Evolutionary conservation across 2,329 filamentous ascomycete species (phyloP).

Genomic region (Colletotrichum lupini): DNA sequence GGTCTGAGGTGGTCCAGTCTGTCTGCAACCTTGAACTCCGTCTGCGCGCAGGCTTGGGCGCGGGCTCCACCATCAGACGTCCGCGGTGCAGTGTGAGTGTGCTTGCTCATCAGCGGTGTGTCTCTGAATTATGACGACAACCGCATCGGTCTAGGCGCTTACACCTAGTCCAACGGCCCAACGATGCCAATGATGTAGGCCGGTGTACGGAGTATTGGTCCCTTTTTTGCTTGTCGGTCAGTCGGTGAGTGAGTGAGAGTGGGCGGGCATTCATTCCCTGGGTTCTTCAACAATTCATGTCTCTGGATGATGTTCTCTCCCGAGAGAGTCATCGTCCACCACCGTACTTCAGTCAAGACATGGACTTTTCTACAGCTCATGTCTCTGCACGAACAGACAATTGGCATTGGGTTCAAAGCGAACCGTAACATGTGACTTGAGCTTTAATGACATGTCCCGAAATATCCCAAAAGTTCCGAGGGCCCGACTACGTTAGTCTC

Average conservation of each 20-base stretch:
- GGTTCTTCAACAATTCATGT: constrained; percentile 7
- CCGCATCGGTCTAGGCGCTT: not conserved
- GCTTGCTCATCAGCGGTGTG: constrained; percentile 34
- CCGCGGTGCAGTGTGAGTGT: not conserved
- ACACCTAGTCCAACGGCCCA: not conserved
- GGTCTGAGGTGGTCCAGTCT: constrained; percentile 5
- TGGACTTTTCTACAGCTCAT: not conserved
- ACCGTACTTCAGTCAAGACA: not conserved
- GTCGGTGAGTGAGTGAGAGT: not conserved
- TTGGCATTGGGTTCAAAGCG: not conserved
- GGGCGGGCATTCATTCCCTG: not conserved
- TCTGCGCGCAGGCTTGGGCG: not conserved
- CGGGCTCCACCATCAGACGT: constrained; percentile 1
- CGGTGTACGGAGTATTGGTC: not conserved
- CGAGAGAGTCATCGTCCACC: not conserved
- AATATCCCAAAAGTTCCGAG: constrained; percentile 16
- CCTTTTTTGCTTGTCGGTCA: not conserved
- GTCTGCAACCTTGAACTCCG: constrained; percentile 3
- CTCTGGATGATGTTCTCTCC: not conserved
- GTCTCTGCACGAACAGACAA: no score
- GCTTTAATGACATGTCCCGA: constrained; percentile 25
- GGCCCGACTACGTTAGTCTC: not conserved
- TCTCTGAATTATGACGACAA: constrained; percentile 30
- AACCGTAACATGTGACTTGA: not conserved
- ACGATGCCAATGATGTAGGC: not conserved